Base-by-base conservation (phyloP, 2,329 filamentous ascomycete species). In the Nannizziopsis arthrosporioides region DNA sequence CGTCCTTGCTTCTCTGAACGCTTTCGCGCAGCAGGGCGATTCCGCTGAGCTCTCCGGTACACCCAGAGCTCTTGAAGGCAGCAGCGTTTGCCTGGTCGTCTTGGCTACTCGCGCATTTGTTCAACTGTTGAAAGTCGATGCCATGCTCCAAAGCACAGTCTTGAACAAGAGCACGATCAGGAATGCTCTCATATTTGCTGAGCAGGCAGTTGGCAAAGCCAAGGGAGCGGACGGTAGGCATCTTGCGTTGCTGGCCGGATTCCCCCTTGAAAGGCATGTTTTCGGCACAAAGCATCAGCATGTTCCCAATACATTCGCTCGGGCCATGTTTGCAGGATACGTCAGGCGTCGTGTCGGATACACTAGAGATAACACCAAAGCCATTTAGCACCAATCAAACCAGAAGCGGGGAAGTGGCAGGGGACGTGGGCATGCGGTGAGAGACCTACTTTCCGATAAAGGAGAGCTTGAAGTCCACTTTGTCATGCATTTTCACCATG, bases 171-270 rank as follows among this genome's bases (percentile, higher is more conserved):
- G 75, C 73, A 44, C 82, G 77, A 31, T 85, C 73, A 1, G 92
- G 90, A 31, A 98, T 94, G 6, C 80, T 67, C 17, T 72, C 48
- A 66, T 89, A 98, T 53, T 88, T 77, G 53, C 75, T 76, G 17
- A 82, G 81, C 49, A 98, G 69, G 69, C 92, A 98, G 76, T 93
- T 92, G 49, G 87, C 82, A 68, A 96, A 98, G 52, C 90, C 90
- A 17, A 98, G 80, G 59, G 84, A 89, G 55, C 82, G 85, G 67
- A 94, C 92, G 30, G 85, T 85, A 1, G 69, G 63, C 5, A 67
- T 66, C 55, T 89, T 81, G 27, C 85, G 84, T 61, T 92, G 92
- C 30, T 52, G 36, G 8, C 39, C 38, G 10, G 51, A 49, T 39
- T 44, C 45, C 5, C 54, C 54, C 44, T 63, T 61, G 51, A 69